Evolutionary conservation across 345 rosid genomes (phyloP), one percentile per base, ranked within the genome.

Genomic region (Lumnitzera littorea): DNA sequence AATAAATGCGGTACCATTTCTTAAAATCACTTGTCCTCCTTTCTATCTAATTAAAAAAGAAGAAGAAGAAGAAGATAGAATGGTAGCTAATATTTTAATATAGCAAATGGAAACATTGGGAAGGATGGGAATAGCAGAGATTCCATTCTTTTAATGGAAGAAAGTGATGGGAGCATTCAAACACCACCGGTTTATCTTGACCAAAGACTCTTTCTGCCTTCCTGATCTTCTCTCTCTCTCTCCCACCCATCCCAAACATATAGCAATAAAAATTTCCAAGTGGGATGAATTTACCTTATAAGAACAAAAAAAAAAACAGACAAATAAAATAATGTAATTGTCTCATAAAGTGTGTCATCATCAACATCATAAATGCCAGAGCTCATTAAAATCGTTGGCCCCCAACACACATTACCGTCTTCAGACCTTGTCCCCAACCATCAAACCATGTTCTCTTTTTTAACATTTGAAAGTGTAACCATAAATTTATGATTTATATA

Each of bases 51-150:
- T 52, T 11, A 51, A n/a, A 52, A 16, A 46, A 48, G 48, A 48
- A 24, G 46, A 27, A 60, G 15, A 50, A 36, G 17, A n/a, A 16
- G 24, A 69, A 64, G 53, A 23, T 65, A 62, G 23, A 15, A 36
- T 36, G 43, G 43, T 36, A 27, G 31, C 58, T 55, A 49, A 24
- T 62, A 56, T 63, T 72, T 62, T 60, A 65, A 56, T 57, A 27
- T 9, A 56, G 43, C 60, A 62, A 72, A 62, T 67, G 70, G 71
- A 74, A 68, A 36, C 57, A 75, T 64, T 65, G 79, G 64, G 60
- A 71, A 72, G 79, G 80, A 87, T 86, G 95, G 87, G 89, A 70
- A 70, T 82, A 73, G 80, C 88, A 83, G 95, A 81, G 86, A 84
- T 84, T 77, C 88, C 84, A 80, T 63, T 58, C 70, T 76, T 75